phyloP scores from a whole-genome alignment of 2,329 filamentous ascomycete genomes.

The Phialophora chinensis region DNA sequence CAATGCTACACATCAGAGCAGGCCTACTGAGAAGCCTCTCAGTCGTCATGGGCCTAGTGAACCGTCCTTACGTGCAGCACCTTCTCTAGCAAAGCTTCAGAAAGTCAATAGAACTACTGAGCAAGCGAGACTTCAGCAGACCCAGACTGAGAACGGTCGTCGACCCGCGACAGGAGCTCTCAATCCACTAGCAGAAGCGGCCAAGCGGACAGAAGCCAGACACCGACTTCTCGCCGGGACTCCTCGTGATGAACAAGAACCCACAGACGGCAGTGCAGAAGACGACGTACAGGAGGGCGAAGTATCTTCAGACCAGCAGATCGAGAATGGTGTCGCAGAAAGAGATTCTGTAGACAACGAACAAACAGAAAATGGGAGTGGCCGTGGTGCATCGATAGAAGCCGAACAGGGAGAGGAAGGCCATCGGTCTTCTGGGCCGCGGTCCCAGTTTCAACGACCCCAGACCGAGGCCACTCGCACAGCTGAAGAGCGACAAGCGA shows the following conservation, averaged over 20 bases:
- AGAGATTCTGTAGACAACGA: background rate
- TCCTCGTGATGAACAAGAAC: background rate
- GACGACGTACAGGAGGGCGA: background rate
- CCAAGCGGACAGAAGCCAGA: background rate
- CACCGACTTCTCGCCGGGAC: background rate
- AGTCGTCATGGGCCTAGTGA: background rate
- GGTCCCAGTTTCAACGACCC: slow-evolving; percentile 13
- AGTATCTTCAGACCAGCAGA: background rate
- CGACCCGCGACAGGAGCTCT: background rate
- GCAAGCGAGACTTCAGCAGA: background rate
- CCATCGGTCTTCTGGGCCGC: slow-evolving; percentile 6
- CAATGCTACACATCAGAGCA: background rate
- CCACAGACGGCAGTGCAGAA: background rate
- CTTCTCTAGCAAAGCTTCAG: background rate
- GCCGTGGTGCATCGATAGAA: background rate
- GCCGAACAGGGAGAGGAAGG: background rate
- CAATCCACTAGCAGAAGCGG: background rate
- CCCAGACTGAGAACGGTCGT: background rate
- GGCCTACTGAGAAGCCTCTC: background rate
- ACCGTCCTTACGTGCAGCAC: background rate
- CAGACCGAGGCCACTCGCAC: slow-evolving; percentile 26
- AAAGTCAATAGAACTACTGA: background rate
- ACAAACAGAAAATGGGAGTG: background rate
- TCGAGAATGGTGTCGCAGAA: background rate
- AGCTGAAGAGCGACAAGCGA: slow-evolving; percentile 20